Evolutionary conservation across 2,329 filamentous ascomycete genomes (phyloP).

Genomic region (Fulvia fulva): DNA sequence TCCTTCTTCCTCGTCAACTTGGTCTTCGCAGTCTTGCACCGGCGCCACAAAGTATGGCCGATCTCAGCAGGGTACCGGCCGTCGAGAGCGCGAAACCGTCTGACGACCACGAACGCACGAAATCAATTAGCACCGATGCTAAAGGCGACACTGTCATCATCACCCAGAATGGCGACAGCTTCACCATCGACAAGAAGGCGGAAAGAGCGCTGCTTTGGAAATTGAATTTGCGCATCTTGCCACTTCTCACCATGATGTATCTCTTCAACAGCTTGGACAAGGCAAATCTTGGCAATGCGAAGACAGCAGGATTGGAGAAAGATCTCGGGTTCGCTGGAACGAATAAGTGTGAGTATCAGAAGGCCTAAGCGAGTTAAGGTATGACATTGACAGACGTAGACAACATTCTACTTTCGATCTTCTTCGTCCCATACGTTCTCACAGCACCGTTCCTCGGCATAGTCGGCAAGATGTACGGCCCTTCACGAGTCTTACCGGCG

Average conservation of each 20-base stretch:
- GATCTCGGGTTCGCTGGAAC: constrained; percentile 55
- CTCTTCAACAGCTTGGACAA: constrained; percentile 54
- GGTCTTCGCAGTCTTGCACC: background rate
- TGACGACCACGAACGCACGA: constrained; percentile 10
- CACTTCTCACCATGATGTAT: constrained; percentile 58
- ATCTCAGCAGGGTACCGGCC: constrained; percentile 8
- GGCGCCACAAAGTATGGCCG: background rate
- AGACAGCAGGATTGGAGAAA: constrained; percentile 42
- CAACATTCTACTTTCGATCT: constrained; percentile 66
- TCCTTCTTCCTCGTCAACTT: background rate
- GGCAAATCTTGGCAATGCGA: constrained; percentile 42
- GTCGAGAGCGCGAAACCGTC: constrained; percentile 7
- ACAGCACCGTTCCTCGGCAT: constrained; percentile 64
- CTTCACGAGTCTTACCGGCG: constrained; percentile 53
- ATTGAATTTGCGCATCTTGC: constrained; percentile 54
- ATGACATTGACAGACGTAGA: too few species aligned
- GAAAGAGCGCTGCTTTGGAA: constrained; percentile 52
- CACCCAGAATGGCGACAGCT: constrained; percentile 25
- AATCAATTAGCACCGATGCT: constrained; percentile 14
- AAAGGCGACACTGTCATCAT: constrained; percentile 22
- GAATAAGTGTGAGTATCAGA: constrained; percentile 48
- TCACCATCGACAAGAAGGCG: constrained; percentile 42
- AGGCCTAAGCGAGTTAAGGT: too few species aligned
- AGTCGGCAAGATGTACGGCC: constrained; percentile 65
- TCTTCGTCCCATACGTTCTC: constrained; percentile 71